These are phyloP conservation scores for Paramyrothecium roridum DNA, from an alignment of 2,329 filamentous ascomycete genomes.

Conservation along the genomic window DNA sequence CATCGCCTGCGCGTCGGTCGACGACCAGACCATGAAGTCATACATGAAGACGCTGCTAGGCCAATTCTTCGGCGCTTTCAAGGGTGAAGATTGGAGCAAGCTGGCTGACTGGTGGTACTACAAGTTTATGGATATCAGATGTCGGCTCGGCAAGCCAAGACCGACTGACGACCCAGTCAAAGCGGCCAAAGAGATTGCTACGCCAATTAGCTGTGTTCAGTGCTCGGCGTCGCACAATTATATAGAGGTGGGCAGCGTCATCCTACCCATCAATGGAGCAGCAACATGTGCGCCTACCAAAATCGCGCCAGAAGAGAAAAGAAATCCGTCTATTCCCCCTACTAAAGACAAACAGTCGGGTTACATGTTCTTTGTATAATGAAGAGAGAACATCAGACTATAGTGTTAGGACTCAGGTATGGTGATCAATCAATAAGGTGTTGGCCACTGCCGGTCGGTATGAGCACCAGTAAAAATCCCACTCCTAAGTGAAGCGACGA, in stretches of 20 bases:
- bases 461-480: no score
- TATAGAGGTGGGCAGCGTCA: not conserved
- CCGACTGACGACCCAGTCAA: not conserved
- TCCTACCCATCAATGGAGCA: no score
- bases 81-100: constrained; percentile 1
- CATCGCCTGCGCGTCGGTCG: not conserved
- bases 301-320: no score
- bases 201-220: not conserved
- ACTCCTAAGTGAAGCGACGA: no score
- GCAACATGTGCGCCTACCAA: no score
- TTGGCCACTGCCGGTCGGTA: no score
- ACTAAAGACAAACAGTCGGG: no score
- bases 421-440: no score
- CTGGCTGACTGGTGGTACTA: not conserved
- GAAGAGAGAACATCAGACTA: no score
- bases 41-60: not conserved
- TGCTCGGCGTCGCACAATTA: constrained; percentile 1
- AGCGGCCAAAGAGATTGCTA: not conserved
- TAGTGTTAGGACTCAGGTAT: no score
- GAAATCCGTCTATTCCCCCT: no score
- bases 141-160: not conserved
- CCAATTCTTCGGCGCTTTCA: not conserved
- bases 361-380: no score
- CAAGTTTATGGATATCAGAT: not conserved
- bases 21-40: not conserved